Evolutionary conservation across 2,329 filamentous ascomycete species (phyloP), one percentile per base, ranked within the genome.

Genomic region (Trichoderma sp.): DNA sequence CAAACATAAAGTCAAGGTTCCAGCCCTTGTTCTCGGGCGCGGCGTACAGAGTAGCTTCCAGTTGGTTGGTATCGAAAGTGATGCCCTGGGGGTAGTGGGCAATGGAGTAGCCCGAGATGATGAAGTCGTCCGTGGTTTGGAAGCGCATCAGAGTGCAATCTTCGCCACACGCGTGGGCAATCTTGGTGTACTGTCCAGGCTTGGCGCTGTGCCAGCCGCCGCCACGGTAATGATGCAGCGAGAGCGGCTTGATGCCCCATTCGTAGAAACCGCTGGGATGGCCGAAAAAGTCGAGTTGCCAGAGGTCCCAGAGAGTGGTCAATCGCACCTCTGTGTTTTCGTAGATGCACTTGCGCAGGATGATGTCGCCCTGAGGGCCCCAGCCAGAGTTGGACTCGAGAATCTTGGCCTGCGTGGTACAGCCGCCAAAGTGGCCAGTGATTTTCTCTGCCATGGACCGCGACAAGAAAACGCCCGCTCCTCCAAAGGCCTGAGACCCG

Each of bases 241-340:
- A 89, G 26, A 90, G 82, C 1, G 89, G 88, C 74, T 86, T 84
- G 74, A 88, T 84, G 34, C 88, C 88, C 50, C 86, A 85, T 80
- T 91, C 89, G 79, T 90, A 91, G 79, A 91, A 90, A 5, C 89
- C 89, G 0, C 87, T 87, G 4, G 88, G 86, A 76, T 91, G 88
- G 62, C 85, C 86, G 71, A 85, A 84, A 61, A 91, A 81, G 76
- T 91, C 89, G 28, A 91, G 82, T 77, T 91, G 89, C 81, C 86
- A 90, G 13, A 91, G 82, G 43, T 88, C 86, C 75, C 85, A 84
- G 70, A 90, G 79, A 15, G 86, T 83, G 2, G 87, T 88, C 66
- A 91, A 78, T n/a, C 85, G 85, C 11, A 87, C 86, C 39, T 86
- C 84, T 3, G 88, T 88, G 78, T 91, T 86, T 74, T 89, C 86